phyloP scores from a whole-genome alignment of 129 eudicot genomes.

The Gnaphalium uliginosum region DNA sequence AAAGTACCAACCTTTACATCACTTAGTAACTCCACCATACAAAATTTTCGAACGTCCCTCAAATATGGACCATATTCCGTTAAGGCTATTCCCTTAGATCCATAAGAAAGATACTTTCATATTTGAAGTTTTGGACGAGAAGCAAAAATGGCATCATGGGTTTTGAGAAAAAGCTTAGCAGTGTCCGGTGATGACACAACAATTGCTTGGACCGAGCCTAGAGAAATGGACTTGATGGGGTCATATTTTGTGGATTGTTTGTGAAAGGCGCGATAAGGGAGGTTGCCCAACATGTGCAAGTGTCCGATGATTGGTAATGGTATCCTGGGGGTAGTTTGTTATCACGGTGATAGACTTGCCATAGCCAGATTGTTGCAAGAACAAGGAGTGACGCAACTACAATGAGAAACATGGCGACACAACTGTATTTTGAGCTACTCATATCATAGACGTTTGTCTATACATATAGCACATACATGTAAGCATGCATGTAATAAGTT shows the following conservation, averaged over 20 bases:
- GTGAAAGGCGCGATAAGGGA: slow-evolving; percentile 24
- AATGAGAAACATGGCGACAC: no score
- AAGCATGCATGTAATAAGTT: no score
- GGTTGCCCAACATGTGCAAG: slow-evolving; percentile 26
- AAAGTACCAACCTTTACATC: neutral
- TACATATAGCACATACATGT: no score
- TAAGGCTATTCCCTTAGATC: slow-evolving; percentile 20
- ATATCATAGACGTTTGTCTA: no score
- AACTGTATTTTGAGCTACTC: no score
- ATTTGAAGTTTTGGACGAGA: slow-evolving; percentile 25
- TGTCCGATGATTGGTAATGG: slow-evolving; percentile 27
- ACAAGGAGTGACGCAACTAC: no score
- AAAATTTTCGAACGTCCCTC: slow-evolving; percentile 27
- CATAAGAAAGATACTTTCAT: slow-evolving; percentile 4
- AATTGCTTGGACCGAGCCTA: slow-evolving; percentile 18
- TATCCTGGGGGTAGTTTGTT: slow-evolving; percentile 21
- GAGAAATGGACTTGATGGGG: slow-evolving; percentile 26
- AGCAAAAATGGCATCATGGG: slow-evolving; percentile 27
- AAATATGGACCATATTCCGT: slow-evolving; percentile 23
- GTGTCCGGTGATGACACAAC: slow-evolving; percentile 31
- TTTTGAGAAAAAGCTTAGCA: slow-evolving; percentile 33
- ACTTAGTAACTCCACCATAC: slow-evolving; percentile 29
- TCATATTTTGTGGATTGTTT: slow-evolving; percentile 22
- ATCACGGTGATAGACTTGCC: no score
- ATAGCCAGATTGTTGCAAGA: no score